phyloP scores from a whole-genome alignment of 345 rosid species.

The Microcos paniculata region DNA sequence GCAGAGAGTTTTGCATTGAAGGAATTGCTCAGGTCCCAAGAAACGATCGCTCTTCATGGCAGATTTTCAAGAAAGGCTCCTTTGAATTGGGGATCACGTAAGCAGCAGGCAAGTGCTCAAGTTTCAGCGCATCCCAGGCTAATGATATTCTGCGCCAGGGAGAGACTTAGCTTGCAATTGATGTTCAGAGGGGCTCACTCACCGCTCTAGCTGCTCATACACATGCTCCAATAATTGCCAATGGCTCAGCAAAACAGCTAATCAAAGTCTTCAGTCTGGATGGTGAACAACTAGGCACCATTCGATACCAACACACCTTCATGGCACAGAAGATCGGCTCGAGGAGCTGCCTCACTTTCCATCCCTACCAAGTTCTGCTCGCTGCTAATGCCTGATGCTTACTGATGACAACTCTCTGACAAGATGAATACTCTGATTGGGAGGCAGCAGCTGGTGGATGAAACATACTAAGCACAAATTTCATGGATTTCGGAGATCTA shows the following conservation, averaged over 20 bases:
- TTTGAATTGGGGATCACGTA: too few species aligned
- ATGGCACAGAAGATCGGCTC: conserved; percentile 99
- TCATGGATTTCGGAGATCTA: background rate
- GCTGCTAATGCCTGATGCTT: conserved; percentile 92
- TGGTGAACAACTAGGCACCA: conserved; percentile 74
- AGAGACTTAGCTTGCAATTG: conserved; percentile 70
- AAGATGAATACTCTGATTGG: conserved; percentile 27
- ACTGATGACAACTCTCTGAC: conserved; percentile 57
- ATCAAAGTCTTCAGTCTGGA: conserved; percentile 79
- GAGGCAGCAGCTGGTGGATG: conserved; percentile 4
- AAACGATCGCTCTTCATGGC: too few species aligned
- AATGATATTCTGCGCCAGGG: conserved; percentile 75
- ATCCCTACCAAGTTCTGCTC: conserved; percentile 89
- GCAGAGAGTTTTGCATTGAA: too few species aligned
- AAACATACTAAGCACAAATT: background rate
- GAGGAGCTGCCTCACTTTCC: conserved; percentile 90
- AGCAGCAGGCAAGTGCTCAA: conserved; percentile 12
- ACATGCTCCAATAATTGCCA: conserved; percentile 88
- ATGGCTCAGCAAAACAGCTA: conserved; percentile 86
- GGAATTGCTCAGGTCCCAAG: too few species aligned
- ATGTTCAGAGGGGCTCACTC: conserved; percentile 91
- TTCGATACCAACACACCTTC: conserved; percentile 67
- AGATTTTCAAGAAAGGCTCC: too few species aligned
- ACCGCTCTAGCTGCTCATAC: conserved; percentile 95
- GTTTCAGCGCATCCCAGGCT: conserved; percentile 95